These are phyloP conservation scores for Styphnolobium japonicum DNA, from an alignment of 306 rosid species.

Conservation along the genomic window DNA sequence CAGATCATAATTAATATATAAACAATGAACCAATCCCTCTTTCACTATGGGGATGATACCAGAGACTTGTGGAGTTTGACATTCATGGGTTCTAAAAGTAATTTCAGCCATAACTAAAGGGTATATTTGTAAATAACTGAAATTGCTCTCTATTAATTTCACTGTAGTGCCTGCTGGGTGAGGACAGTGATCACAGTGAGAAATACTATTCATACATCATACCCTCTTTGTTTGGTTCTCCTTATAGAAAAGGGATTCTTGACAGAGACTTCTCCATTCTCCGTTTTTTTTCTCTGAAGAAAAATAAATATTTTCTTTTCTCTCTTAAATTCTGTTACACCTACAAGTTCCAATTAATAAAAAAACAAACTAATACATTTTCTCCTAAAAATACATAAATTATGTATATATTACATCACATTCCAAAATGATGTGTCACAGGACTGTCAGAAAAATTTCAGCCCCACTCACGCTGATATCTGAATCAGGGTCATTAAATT, in stretches of 20 bases:
- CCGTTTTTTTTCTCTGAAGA: too few species aligned
- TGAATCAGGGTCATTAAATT: slow-evolving; percentile 25
- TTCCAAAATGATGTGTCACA: slow-evolving; percentile 36
- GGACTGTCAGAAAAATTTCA: slow-evolving; percentile 29
- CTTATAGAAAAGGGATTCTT: slow-evolving; percentile 20
- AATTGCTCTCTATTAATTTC: background rate
- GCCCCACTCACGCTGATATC: slow-evolving; percentile 21
- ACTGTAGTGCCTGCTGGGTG: slow-evolving; percentile 36
- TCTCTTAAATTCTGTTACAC: too few species aligned
- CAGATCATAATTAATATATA: slow-evolving; percentile 25
- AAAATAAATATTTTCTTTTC: too few species aligned
- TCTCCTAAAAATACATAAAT: background rate
- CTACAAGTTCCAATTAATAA: background rate
- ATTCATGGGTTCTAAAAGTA: background rate
- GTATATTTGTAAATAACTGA: background rate
- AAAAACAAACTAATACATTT: background rate
- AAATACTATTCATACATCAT: slow-evolving; percentile 42
- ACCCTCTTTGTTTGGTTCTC: slow-evolving; percentile 42
- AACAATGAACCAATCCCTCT: slow-evolving; percentile 5
- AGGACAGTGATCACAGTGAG: slow-evolving; percentile 43
- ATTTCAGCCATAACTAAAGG: background rate
- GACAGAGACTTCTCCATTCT: slow-evolving; percentile 30
- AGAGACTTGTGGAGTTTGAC: background rate
- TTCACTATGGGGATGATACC: background rate
- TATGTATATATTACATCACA: slow-evolving; percentile 22